Base-by-base conservation (phyloP, 495 filamentous ascomycete genomes). In the Pseudevernia furfuracea region DNA sequence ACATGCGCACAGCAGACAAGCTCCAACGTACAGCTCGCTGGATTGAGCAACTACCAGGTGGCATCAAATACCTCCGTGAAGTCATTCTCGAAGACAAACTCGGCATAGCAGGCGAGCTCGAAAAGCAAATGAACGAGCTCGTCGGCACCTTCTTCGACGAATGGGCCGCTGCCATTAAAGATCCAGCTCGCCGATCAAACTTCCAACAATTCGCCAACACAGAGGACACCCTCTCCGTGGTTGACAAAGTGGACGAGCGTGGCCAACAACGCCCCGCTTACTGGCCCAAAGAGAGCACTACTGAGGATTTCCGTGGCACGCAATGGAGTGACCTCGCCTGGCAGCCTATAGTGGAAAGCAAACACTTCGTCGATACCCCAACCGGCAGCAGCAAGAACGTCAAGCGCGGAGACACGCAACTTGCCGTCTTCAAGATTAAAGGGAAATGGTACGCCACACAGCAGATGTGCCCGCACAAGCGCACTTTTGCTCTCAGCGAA, bases 381-480 rank as follows among this genome's bases (percentile, higher is more conserved):
- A 88, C 87, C 59, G 87, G 89, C 68, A 76, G 89, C 74, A 76
- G 84, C 73, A 77, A 88, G 4, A 86, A 85, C 48, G 76, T 96
- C 74, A 96, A 96, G 78, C 84, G 90, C 30, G 90, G 91, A 15
- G 92, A 96, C 73, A 96, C 92, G 0, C 93, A 97, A 74, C 82
- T 97, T 7, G 92, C 92, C 23, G 79, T 97, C 64, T 97, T 94
- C 83, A 91, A 91, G 71, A 80, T 97, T 66, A 83, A 84, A 64
- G 93, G 91, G 25, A 82, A 84, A 59, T 96, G 84, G 76, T 94
- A 92, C 72, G 89, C 90, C n/a, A 88, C 87, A 21, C 93, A 97
- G 80, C 92, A 97, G 73, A 97, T 97, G 93, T 97, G 93, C 73
- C 93, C 93, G 19, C 91, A 96, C 77, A 96, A 96, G 76, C 89